These are phyloP conservation scores for Alternaria incomplexa DNA, from an alignment of 2,329 filamentous ascomycete genomes.

Conservation along the genomic window DNA sequence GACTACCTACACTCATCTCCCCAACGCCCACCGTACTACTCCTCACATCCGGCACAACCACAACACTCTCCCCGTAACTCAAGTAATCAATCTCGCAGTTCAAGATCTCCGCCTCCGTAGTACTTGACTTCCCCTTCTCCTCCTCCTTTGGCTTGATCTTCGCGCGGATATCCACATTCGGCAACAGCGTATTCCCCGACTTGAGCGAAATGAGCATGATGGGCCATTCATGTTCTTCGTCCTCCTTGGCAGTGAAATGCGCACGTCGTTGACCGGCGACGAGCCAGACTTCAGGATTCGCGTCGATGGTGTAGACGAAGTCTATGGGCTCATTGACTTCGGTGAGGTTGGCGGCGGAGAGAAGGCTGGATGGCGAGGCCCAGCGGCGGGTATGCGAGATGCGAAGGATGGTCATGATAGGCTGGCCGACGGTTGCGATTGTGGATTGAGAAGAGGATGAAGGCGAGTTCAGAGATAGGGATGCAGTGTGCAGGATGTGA, in stretches of 20 bases:
- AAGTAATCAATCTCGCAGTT: slow-evolving; percentile 80
- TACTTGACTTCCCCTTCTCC: slow-evolving; percentile 21
- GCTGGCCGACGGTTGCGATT: slow-evolving; percentile 66
- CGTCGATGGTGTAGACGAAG: slow-evolving; percentile 83
- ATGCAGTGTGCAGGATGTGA: slow-evolving; percentile 80
- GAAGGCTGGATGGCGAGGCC: slow-evolving; percentile 42
- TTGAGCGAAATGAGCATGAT: slow-evolving; percentile 81
- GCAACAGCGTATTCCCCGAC: slow-evolving; percentile 78
- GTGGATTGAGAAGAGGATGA: slow-evolving; percentile 30
- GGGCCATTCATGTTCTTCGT: slow-evolving; percentile 61
- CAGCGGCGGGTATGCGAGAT: slow-evolving; percentile 64
- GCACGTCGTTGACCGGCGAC: slow-evolving; percentile 81
- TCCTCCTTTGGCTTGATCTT: slow-evolving; percentile 54
- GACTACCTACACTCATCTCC: slow-evolving; percentile 30
- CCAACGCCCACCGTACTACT: slow-evolving; percentile 63
- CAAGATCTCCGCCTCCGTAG: slow-evolving; percentile 36
- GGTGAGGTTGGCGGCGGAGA: slow-evolving; percentile 34
- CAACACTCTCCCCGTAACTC: slow-evolving; percentile 77
- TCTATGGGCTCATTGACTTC: slow-evolving; percentile 61
- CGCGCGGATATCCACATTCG: slow-evolving; percentile 75
- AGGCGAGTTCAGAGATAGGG: slow-evolving; percentile 62
- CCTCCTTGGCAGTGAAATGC: slow-evolving; percentile 68
- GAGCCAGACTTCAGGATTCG: slow-evolving; percentile 78
- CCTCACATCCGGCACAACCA: slow-evolving; percentile 73
- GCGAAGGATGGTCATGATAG: slow-evolving; percentile 66